Percentiles rank a stretch among this genome's conserved stretches.
These are phyloP conservation scores for Fragilaria crotonensis DNA, from an alignment of 108 stramenopile species.

Conservation along the genomic window DNA sequence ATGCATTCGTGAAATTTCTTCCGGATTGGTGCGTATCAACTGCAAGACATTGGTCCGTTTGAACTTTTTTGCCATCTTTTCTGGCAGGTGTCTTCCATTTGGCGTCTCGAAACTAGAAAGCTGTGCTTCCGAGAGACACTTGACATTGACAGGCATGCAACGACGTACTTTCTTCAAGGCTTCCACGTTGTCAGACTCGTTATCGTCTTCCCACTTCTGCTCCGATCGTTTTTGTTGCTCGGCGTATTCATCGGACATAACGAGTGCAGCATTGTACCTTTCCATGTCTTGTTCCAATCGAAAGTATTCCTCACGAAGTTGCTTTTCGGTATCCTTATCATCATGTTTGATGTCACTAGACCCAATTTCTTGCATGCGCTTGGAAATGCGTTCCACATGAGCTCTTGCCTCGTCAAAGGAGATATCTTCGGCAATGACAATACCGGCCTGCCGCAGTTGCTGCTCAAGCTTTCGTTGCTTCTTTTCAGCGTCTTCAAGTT, in stretches of 20 bases:
- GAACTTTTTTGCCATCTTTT: constrained; percentile 46
- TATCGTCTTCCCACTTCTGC: constrained; percentile 45
- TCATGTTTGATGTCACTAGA: constrained; percentile 41
- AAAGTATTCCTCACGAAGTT: constrained; percentile 53
- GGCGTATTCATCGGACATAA: constrained; percentile 44
- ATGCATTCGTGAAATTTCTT: constrained; percentile 46
- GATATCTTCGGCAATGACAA: constrained; percentile 40
- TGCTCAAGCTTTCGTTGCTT: constrained; percentile 18
- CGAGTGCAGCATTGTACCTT: constrained; percentile 40
- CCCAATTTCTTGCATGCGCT: constrained; percentile 53
- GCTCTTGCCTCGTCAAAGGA: constrained; percentile 34
- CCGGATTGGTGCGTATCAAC: constrained; percentile 39
- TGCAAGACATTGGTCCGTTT: constrained; percentile 54
- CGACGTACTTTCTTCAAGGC: constrained; percentile 42
- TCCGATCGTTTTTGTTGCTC: constrained; percentile 43
- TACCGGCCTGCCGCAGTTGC: constrained; percentile 15
- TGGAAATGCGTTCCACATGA: constrained; percentile 40
- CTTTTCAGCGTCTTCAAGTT: constrained; percentile 27
- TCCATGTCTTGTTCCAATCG: constrained; percentile 64
- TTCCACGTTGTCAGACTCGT: constrained; percentile 30
- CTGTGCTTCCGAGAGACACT: constrained; percentile 50
- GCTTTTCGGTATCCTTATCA: constrained; percentile 47
- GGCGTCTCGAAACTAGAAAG: constrained; percentile 31
- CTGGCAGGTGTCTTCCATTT: constrained; percentile 44
- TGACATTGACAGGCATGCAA: constrained; percentile 51